Evolutionary conservation across 305 asterid genomes (phyloP).

Genomic region (Ilex paraguariensis): DNA sequence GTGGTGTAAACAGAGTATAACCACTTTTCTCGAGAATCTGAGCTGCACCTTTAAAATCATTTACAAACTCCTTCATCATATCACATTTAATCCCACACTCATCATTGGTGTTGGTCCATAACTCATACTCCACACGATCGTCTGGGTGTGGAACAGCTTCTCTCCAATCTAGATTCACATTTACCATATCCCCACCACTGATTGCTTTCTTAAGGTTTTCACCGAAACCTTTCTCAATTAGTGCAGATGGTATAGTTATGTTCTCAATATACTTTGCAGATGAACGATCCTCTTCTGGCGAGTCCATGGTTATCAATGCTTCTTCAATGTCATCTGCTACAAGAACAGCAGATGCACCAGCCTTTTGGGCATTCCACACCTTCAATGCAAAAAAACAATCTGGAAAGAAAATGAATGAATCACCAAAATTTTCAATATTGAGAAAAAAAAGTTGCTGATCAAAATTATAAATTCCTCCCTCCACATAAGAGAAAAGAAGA

Average conservation of each 20-base stretch:
- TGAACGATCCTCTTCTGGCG: constrained; percentile 69
- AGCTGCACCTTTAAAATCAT: constrained; percentile 96
- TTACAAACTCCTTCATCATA: constrained; percentile 87
- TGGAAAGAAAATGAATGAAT: constrained; percentile 28
- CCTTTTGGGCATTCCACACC: constrained; percentile 98
- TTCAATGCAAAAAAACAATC: constrained; percentile 92
- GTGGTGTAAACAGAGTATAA: constrained; percentile 78
- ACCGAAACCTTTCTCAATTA: constrained; percentile 57
- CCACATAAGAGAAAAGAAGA: too few relatives aligned
- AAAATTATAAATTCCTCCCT: too few relatives aligned
- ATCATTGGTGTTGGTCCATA: constrained; percentile 96
- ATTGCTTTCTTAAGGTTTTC: constrained; percentile 70
- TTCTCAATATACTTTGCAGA: constrained; percentile 64
- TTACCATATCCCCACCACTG: constrained; percentile 65
- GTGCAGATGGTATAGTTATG: constrained; percentile 92
- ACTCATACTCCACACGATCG: constrained; percentile 95
- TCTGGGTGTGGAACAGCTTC: constrained; percentile 99
- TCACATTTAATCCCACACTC: constrained; percentile 95
- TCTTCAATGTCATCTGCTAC: constrained; percentile 79
- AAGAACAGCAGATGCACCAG: constrained; percentile 96
- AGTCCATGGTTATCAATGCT: constrained; percentile 87
- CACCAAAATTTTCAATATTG: not conserved
- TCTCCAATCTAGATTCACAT: constrained; percentile 97
- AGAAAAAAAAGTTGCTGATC: too few relatives aligned
- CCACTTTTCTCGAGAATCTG: constrained; percentile 95